Percentiles rank a stretch among this genome's conserved stretches.
Conservation (phyloP, 1,284 basidiomycete genomes). For the Moesziomyces sp. region DNA sequence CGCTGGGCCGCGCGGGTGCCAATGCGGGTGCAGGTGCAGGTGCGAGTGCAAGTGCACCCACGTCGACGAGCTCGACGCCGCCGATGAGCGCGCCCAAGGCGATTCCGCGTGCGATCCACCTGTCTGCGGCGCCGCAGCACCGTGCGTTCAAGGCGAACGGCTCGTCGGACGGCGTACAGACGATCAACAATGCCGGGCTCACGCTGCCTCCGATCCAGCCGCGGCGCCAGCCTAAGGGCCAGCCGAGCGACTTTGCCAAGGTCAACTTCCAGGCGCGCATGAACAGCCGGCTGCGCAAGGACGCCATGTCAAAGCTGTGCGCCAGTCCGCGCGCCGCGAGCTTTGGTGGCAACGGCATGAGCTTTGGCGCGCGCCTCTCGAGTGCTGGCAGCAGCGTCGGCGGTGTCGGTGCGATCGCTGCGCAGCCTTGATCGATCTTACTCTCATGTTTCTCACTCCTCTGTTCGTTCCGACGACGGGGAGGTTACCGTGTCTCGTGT, state of each 20-base stretch:
- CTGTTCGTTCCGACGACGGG: background rate
- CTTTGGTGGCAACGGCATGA: slow-evolving; percentile 47
- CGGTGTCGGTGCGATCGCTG: slow-evolving; percentile 11
- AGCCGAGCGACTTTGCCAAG: slow-evolving; percentile 57
- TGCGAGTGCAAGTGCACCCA: slow-evolving; percentile 20
- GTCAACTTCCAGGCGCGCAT: slow-evolving; percentile 61
- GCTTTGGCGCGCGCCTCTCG: slow-evolving; percentile 41
- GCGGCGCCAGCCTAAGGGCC: slow-evolving; percentile 58
- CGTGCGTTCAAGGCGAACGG: slow-evolving; percentile 43
- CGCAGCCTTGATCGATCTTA: slow-evolving; percentile 5
- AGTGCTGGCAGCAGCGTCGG: slow-evolving; percentile 39
- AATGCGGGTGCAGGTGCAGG: no score
- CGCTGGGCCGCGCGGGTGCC: slow-evolving; percentile 19
- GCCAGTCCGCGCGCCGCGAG: slow-evolving; percentile 55
- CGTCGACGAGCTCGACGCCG: slow-evolving; percentile 25
- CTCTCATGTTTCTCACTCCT: background rate
- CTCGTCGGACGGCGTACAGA: slow-evolving; percentile 8
- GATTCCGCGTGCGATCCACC: slow-evolving; percentile 44
- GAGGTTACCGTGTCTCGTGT: no score
- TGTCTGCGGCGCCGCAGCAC: slow-evolving; percentile 46
- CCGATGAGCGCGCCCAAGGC: slow-evolving; percentile 43
- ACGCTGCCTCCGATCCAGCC: slow-evolving; percentile 52
- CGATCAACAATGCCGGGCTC: slow-evolving; percentile 29
- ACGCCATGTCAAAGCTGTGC: slow-evolving; percentile 62
- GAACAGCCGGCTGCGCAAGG: slow-evolving; percentile 54